These are phyloP conservation scores for Fragaria iinumae DNA, from an alignment of 306 rosid genomes.

Conservation along the genomic window DNA sequence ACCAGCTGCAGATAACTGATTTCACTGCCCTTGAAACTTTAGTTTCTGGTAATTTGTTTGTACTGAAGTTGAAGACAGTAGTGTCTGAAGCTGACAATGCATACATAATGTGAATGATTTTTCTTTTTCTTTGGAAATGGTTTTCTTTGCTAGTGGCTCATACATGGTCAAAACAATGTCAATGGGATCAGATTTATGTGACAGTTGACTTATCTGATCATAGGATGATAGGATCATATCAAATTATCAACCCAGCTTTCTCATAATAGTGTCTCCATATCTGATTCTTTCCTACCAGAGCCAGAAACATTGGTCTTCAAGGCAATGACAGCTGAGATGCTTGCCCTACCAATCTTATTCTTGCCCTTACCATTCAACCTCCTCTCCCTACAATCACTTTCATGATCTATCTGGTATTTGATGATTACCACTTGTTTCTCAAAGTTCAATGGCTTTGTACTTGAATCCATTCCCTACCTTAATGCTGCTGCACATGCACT, in stretches of 20 bases:
- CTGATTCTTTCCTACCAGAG: not conserved
- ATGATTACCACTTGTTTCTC: not conserved
- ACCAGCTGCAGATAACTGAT: constrained; percentile 35
- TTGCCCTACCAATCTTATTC: not conserved
- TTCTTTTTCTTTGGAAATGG: not conserved
- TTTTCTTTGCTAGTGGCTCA: not conserved
- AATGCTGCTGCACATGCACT: not conserved
- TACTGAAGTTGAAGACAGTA: not conserved
- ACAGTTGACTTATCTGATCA: not conserved
- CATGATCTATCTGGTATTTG: not conserved
- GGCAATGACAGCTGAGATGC: not conserved
- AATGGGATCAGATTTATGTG: not conserved
- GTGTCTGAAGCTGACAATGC: not conserved
- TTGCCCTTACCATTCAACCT: not conserved
- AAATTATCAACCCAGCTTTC: not conserved
- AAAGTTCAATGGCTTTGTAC: not conserved
- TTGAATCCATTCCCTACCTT: not conserved
- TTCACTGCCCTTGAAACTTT: not conserved
- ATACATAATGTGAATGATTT: not conserved
- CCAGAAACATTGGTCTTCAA: not conserved
- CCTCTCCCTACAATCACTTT: not conserved
- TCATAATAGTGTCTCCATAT: not conserved
- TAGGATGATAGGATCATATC: not conserved
- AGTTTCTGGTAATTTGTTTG: not conserved
- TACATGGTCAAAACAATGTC: not conserved